Evolutionary conservation across 73 alveolate genomes (phyloP).

Genomic region (Breviolum minutum): DNA sequence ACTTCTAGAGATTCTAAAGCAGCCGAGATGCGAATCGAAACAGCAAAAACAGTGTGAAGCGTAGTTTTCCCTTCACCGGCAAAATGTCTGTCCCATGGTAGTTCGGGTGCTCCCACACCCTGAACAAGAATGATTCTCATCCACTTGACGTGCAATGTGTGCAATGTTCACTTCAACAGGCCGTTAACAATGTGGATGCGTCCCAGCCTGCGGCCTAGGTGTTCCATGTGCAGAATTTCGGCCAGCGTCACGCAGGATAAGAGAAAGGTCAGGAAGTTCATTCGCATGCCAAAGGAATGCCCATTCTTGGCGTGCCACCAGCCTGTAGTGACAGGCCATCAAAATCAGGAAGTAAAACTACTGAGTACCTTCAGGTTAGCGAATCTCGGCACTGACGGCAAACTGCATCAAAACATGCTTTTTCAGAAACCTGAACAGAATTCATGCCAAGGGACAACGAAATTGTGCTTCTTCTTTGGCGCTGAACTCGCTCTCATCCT

Average conservation of each 20-base stretch:
- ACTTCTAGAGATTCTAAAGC: not conserved
- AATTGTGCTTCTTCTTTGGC: conserved; percentile 22
- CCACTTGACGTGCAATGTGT: no score
- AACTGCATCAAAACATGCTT: not conserved
- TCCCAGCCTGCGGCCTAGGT: conserved; percentile 66
- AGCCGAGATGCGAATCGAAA: conserved; percentile 22
- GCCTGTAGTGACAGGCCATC: not conserved
- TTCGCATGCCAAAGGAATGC: not conserved
- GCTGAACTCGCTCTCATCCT: conserved; percentile 29
- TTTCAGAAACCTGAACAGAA: not conserved
- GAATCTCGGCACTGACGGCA: not conserved
- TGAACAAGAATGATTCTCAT: no score
- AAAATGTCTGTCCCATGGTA: not conserved
- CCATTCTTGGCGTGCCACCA: conserved; percentile 16
- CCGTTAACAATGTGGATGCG: not conserved
- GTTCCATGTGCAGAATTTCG: conserved; percentile 75
- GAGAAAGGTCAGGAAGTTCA: conserved; percentile 70
- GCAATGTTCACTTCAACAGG: not conserved
- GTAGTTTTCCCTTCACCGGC: not conserved
- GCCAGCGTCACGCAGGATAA: conserved; percentile 37
- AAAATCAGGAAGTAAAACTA: not conserved
- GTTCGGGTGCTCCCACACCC: not conserved
- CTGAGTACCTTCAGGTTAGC: not conserved
- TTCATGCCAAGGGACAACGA: not conserved
- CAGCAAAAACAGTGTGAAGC: not conserved